These are phyloP conservation scores for Aureobasidium sp. DNA, from an alignment of 2,329 filamentous ascomycete species.

Conservation along the genomic window DNA sequence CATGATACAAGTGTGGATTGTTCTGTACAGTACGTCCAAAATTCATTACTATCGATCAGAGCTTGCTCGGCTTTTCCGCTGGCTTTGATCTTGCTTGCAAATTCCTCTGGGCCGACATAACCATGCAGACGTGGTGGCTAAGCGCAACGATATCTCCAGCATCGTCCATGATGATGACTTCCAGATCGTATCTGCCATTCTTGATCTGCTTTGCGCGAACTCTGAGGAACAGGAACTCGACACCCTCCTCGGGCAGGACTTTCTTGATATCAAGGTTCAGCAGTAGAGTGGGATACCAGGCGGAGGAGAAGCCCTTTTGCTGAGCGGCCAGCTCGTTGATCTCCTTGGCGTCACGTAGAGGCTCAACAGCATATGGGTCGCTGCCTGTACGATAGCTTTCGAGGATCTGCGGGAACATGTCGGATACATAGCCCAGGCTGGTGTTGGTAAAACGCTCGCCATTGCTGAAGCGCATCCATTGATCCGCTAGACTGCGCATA, in stretches of 20 bases:
- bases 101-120: conserved; percentile 59
- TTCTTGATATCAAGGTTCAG: conserved; percentile 75
- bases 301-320: conserved; percentile 31
- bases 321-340: conserved; percentile 23
- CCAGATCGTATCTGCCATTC: conserved; percentile 68
- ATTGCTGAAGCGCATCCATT: conserved; percentile 60
- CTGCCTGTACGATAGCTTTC: conserved; percentile 38
- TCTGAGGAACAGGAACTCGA: conserved; percentile 65
- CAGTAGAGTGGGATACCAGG: conserved; percentile 71
- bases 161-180: conserved; percentile 61
- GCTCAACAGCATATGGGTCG: conserved; percentile 29
- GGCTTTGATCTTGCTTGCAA: conserved; percentile 38
- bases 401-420: conserved; percentile 62
- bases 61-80: conserved; percentile 12
- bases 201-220: conserved; percentile 59
- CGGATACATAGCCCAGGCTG: conserved; percentile 57
- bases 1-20: neutral
- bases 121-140: conserved; percentile 60
- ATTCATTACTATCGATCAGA: neutral
- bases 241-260: conserved; percentile 57
- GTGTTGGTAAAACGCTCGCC: conserved; percentile 59
- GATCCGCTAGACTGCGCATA: conserved; percentile 44
- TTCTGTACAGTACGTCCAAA: neutral
- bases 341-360: conserved; percentile 21
- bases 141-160: conserved; percentile 59